Evolutionary conservation across 2,329 filamentous ascomycete species (phyloP).

Genomic region (Onygenales sp.): DNA sequence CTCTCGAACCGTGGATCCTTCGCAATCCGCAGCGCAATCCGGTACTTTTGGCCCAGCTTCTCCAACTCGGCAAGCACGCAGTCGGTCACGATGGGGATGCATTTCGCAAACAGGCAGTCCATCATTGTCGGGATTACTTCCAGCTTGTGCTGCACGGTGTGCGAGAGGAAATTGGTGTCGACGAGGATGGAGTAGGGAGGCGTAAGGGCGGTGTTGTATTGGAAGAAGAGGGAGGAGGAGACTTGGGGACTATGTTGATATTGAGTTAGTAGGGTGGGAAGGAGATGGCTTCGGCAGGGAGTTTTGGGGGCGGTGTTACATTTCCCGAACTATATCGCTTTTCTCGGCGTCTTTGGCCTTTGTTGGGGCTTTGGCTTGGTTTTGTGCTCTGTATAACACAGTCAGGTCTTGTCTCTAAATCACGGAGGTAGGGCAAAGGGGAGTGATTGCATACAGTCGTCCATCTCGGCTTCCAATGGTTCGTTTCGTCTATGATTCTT

Average conservation of each 20-base stretch:
- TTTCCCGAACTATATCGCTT: constrained; percentile 61
- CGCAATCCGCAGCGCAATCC: constrained; percentile 75
- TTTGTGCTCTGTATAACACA: constrained; percentile 51
- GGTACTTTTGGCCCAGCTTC: constrained; percentile 80
- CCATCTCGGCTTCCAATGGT: constrained; percentile 74
- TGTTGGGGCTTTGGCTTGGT: constrained; percentile 50
- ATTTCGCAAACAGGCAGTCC: constrained; percentile 88
- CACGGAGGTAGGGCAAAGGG: background rate
- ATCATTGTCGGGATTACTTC: constrained; percentile 82
- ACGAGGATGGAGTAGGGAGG: constrained; percentile 74
- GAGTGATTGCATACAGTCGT: constrained; percentile 42
- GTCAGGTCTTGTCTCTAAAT: background rate
- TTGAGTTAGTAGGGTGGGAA: constrained; percentile 3
- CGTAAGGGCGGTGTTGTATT: constrained; percentile 75
- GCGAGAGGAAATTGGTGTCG: constrained; percentile 84
- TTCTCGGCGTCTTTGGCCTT: constrained; percentile 46
- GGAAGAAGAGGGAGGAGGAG: constrained; percentile 76
- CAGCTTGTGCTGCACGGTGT: constrained; percentile 85
- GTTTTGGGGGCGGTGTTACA: constrained; percentile 35
- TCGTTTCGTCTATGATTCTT: constrained; percentile 53
- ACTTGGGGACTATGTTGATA: constrained; percentile 56
- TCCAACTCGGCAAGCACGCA: constrained; percentile 80
- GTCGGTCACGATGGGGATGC: constrained; percentile 75
- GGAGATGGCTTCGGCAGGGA: background rate
- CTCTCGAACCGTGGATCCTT: constrained; percentile 82